Conservation (phyloP, 1,284 basidiomycete species). For the Puccinia polysora region DNA sequence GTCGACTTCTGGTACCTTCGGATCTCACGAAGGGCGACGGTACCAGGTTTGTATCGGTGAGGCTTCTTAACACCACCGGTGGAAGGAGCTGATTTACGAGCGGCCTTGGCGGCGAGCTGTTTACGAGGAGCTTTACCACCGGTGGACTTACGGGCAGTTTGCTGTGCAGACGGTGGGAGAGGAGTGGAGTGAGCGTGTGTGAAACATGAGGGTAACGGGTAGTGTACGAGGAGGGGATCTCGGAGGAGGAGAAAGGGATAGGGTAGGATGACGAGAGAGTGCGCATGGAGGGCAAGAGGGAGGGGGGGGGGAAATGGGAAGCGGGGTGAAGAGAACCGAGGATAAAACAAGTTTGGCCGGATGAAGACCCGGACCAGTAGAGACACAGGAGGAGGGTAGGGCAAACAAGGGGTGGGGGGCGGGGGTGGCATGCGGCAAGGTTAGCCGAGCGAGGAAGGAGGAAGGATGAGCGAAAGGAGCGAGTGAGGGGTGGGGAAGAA, state of each 20-base stretch:
- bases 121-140: conserved; percentile 78
- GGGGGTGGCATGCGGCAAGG: too few relatives aligned
- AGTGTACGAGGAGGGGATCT: neutral
- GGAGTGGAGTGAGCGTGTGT: neutral
- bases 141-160: conserved; percentile 79
- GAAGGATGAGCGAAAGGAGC: too few relatives aligned
- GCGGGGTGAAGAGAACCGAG: too few relatives aligned
- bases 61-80: conserved; percentile 69
- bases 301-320: too few relatives aligned
- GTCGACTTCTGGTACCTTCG: conserved; percentile 94
- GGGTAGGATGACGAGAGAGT: too few relatives aligned
- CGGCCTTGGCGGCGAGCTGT: conserved; percentile 78
- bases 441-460: too few relatives aligned
- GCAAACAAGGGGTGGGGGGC: neutral
- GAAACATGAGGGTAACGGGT: too few relatives aligned
- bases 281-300: too few relatives aligned
- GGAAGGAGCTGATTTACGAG: conserved; percentile 59
- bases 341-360: too few relatives aligned
- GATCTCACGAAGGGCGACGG: conserved; percentile 94
- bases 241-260: too few relatives aligned
- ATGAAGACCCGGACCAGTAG: neutral
- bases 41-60: conserved; percentile 93
- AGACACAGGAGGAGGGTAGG: neutral
- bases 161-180: conserved; percentile 55
- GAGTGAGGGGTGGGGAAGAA: too few relatives aligned